These are phyloP conservation scores for Ascochyta pisi DNA, from an alignment of 2,329 filamentous ascomycete genomes.

Conservation along the genomic window DNA sequence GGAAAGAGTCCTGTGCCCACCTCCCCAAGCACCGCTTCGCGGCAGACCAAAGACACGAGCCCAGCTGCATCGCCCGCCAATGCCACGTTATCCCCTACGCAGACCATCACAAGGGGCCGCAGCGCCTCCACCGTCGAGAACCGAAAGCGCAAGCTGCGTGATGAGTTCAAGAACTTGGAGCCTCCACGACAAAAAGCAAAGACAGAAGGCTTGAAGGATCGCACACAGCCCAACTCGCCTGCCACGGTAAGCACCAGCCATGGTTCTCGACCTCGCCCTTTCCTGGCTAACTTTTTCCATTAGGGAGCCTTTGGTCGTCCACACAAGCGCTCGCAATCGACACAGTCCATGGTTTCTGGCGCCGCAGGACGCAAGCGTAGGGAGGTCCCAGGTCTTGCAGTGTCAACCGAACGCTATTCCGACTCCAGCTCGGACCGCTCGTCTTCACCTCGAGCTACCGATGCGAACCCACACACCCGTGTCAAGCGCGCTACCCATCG, in stretches of 20 bases:
- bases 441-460: conserved; percentile 43
- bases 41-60: conserved; percentile 46
- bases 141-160: conserved; percentile 51
- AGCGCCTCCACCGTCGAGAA: conserved; percentile 48
- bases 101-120: conserved; percentile 41
- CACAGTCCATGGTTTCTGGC: conserved; percentile 43
- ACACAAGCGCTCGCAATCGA: conserved; percentile 50
- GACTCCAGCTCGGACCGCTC: conserved; percentile 48
- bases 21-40: conserved; percentile 46
- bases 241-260: conserved; percentile 25
- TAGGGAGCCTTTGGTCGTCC: conserved; percentile 39
- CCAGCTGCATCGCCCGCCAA: conserved; percentile 37
- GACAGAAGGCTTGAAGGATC: conserved; percentile 44
- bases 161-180: conserved; percentile 45
- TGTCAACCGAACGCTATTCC: conserved; percentile 44
- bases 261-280: too few relatives aligned
- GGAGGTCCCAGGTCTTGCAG: conserved; percentile 39
- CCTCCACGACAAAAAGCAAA: conserved; percentile 51
- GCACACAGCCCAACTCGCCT: conserved; percentile 45
- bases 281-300: background rate
- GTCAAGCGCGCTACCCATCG: conserved; percentile 67
- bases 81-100: conserved; percentile 36
- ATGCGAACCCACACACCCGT: conserved; percentile 57
- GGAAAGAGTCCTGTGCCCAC: conserved; percentile 43
- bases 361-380: conserved; percentile 43